Evolutionary conservation across 2,329 filamentous ascomycete genomes (phyloP).

Genomic region (Colletotrichum nymphaeae): DNA sequence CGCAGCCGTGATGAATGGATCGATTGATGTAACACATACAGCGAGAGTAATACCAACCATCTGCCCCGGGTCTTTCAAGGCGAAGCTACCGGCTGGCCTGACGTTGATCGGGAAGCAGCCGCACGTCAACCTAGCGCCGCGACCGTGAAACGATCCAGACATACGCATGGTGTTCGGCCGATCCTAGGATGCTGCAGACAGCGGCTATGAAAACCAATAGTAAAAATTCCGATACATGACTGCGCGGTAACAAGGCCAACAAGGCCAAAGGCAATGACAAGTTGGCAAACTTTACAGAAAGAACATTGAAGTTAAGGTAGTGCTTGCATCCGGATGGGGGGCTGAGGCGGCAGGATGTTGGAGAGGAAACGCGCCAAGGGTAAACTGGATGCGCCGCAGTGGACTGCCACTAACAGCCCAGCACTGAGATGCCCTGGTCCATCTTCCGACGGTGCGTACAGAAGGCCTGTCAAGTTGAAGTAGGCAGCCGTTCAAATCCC

Average conservation of each 20-base stretch:
- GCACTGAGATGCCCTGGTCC: background rate
- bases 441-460: background rate
- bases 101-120: too few species aligned
- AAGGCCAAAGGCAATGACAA: background rate
- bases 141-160: too few species aligned
- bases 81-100: too few species aligned
- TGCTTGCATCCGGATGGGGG: background rate
- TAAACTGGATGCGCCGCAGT: background rate
- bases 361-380: background rate
- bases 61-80: too few species aligned
- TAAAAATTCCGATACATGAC: too few species aligned
- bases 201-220: too few species aligned
- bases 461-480: background rate
- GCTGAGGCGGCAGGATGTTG: conserved; percentile 1
- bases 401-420: background rate
- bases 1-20: too few species aligned
- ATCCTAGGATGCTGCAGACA: too few species aligned
- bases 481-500: background rate
- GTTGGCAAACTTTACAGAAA: background rate
- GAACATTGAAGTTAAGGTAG: background rate
- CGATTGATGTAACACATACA: too few species aligned
- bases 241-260: background rate
- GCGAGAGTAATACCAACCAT: too few species aligned
- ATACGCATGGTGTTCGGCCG: too few species aligned
- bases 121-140: too few species aligned